Base-by-base conservation (phyloP, 345 rosid genomes). In the Linum usitatissimum region DNA sequence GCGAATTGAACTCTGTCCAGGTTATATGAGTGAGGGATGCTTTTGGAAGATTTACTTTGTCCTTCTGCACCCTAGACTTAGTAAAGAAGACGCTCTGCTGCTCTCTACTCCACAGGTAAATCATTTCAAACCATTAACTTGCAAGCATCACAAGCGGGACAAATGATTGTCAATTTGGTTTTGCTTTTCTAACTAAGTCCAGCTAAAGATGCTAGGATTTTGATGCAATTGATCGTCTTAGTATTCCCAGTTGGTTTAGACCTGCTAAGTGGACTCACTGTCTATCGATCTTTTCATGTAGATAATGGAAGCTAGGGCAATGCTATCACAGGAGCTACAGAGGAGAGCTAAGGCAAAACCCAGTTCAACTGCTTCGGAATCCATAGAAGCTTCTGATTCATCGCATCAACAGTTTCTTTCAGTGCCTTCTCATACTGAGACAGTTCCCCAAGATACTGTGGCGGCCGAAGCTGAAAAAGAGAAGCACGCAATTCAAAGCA, bases 41-140 rank as follows among this genome's bases (percentile, higher is more conserved):
- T 90, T 94, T 76, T 94, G 99, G 97, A 94, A 87, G 81, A 86
- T 94, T 45, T 94, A 90, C 72, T 93, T 88, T 69, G 87, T 90
- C 18, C 96, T 93, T 78, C 66, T 90, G 70, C 92, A 76, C 68
- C 96, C 99, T 14, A 78, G 91, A 71, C 89, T 90, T 55, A 76
- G 60, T 71, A 86, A 88, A 72, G 80, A 80, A 48, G 96, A 87
- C 66, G 90, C 99, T 1, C 76, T 73, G 53, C 80, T 90, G 68
- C 68, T 93, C 62, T 86, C 92, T 21, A 87, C 96, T 19, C 83
- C 92, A 20, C 92, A 84, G 72, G 97, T 86, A 73, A 65, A 79
- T 28, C 45, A n/a, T 39, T 48, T 45, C 17, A 30, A 39, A 36
- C 36, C 54, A 18, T 57, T 13, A 10, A 10, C n/a, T 48, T 48